phyloP scores from a whole-genome alignment of 805 yeast genomes.

The Lipomyces oligophaga region DNA sequence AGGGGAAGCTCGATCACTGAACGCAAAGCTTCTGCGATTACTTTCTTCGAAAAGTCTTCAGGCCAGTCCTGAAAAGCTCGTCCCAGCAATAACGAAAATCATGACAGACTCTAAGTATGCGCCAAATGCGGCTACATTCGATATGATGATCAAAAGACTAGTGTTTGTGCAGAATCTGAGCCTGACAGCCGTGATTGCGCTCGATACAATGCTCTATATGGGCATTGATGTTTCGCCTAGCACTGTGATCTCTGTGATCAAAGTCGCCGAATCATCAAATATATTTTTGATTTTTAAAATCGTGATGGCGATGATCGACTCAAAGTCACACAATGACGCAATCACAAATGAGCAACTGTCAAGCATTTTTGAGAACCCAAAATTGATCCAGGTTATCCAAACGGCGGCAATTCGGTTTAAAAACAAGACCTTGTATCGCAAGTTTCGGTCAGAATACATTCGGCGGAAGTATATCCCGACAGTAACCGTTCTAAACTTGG shows the following conservation, averaged over 20 bases:
- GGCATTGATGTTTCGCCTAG: slow-evolving; percentile 17
- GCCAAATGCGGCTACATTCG: slow-evolving; percentile 32
- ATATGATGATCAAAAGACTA: slow-evolving; percentile 31
- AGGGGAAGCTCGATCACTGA: too few species aligned
- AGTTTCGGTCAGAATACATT: slow-evolving; percentile 14
- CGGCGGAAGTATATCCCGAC: slow-evolving; percentile 10
- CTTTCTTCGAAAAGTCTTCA: too few species aligned
- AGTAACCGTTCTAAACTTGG: slow-evolving; percentile 6
- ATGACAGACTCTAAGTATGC: slow-evolving; percentile 9
- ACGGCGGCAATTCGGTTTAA: slow-evolving; percentile 13
- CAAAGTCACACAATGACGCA: slow-evolving; percentile 3
- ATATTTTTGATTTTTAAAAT: slow-evolving; percentile 7
- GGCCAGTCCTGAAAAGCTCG: too few species aligned
- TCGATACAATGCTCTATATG: slow-evolving; percentile 14
- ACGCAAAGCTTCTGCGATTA: too few species aligned
- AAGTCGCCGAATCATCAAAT: slow-evolving; percentile 3
- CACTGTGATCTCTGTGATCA: slow-evolving; percentile 5
- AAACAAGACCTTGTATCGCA: slow-evolving; percentile 4
- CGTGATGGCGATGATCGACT: slow-evolving; percentile 5
- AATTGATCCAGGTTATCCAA: slow-evolving; percentile 11
- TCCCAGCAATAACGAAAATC: too few species aligned
- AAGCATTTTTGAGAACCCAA: slow-evolving; percentile 6
- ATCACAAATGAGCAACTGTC: slow-evolving; percentile 4
- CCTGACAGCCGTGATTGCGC: slow-evolving; percentile 15
- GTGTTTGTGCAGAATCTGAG: slow-evolving; percentile 11